Evolutionary conservation across 257 asterid genomes (phyloP).

Genomic region (Echites panduratus): DNA sequence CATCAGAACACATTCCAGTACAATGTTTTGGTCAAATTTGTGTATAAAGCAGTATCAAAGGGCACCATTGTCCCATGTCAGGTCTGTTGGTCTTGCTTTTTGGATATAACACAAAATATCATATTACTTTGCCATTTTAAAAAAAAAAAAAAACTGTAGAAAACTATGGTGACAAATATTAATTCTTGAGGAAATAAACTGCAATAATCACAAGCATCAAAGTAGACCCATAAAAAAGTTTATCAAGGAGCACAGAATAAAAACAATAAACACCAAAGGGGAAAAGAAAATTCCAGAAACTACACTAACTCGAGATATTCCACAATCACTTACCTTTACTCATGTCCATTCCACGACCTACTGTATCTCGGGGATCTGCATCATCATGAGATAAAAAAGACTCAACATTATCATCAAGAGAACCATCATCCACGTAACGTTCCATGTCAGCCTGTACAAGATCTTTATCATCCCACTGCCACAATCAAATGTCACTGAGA

Average conservation of each 20-base stretch:
- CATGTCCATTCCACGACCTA: conserved; percentile 85
- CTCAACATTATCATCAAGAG: conserved; percentile 87
- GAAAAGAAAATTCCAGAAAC: neutral
- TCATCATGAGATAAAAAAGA: conserved; percentile 90
- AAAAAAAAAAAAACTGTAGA: no score
- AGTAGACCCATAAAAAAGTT: neutral
- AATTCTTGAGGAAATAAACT: neutral
- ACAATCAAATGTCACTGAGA: conserved; percentile 27
- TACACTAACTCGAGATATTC: neutral
- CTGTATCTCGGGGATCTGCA: conserved; percentile 82
- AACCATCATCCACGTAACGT: conserved; percentile 89
- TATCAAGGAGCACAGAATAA: neutral
- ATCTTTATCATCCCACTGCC: conserved; percentile 98
- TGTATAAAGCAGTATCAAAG: neutral
- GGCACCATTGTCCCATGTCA: neutral
- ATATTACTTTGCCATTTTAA: neutral
- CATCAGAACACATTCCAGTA: conserved; percentile 17
- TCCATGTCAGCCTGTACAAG: conserved; percentile 93
- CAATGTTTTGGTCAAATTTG: neutral
- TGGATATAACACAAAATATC: neutral
- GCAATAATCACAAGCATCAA: neutral
- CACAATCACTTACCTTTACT: conserved; percentile 59
- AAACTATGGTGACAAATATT: no score
- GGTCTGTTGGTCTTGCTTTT: neutral
- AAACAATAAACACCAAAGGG: neutral